Conservation (phyloP, 106 monocot genomes). For the Phalaenopsis equestris region DNA sequence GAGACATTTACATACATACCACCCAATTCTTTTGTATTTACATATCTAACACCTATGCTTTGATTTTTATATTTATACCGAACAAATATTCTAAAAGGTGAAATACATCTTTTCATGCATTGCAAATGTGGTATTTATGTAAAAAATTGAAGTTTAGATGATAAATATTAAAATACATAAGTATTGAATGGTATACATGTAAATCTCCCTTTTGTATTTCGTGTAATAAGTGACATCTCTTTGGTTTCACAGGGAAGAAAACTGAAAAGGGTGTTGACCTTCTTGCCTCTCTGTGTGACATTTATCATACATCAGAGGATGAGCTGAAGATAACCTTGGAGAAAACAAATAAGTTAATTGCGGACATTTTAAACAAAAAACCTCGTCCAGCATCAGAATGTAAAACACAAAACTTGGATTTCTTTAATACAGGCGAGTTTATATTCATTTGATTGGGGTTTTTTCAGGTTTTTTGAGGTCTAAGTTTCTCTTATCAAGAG, state of each 20-base stretch:
- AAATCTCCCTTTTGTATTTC: not conserved
- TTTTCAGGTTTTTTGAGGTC: not conserved
- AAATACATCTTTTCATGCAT: too few species aligned
- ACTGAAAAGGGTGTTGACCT: conserved; percentile 73
- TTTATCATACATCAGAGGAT: conserved; percentile 78
- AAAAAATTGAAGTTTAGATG: too few species aligned
- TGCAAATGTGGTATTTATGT: too few species aligned
- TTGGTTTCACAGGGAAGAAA: conserved; percentile 44
- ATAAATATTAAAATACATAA: too few species aligned
- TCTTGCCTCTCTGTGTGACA: conserved; percentile 72
- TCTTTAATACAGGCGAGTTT: conserved; percentile 53
- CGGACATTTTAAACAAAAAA: conserved; percentile 70
- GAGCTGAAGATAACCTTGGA: conserved; percentile 62
- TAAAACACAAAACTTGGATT: conserved; percentile 38
- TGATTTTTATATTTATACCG: too few species aligned
- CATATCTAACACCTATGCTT: too few species aligned
- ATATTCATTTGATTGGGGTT: not conserved
- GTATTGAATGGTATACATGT: too few species aligned
- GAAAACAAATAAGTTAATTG: conserved; percentile 59
- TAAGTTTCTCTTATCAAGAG: too few species aligned
- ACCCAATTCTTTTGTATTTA: too few species aligned
- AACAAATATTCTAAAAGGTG: too few species aligned
- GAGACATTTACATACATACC: too few species aligned
- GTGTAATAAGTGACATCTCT: not conserved
- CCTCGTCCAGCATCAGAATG: conserved; percentile 54